phyloP scores from a whole-genome alignment of 352 stramenopile genomes.

The Elongisporangium senticosum region DNA sequence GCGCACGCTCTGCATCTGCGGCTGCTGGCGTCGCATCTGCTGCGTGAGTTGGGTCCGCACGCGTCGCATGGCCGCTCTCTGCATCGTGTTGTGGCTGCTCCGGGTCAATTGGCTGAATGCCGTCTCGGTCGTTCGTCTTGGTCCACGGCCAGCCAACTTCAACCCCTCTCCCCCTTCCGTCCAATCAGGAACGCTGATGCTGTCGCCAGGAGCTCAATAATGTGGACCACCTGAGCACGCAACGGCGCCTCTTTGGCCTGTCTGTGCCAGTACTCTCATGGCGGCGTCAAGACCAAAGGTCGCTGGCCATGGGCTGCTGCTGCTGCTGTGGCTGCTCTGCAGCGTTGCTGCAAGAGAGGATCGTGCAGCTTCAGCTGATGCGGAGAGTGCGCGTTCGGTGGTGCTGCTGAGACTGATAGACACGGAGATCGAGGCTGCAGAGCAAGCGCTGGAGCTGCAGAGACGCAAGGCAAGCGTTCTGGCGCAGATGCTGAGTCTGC shows the following conservation, averaged over 20 bases:
- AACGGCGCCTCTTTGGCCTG: neutral
- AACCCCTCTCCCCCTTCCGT: neutral
- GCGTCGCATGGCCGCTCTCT: neutral
- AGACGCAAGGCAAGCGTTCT: neutral
- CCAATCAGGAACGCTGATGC: neutral
- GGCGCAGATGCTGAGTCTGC: neutral
- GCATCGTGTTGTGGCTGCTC: neutral
- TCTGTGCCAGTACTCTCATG: neutral
- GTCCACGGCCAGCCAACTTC: neutral
- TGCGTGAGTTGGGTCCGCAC: neutral
- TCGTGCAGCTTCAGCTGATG: neutral
- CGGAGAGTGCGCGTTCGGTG: neutral
- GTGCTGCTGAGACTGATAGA: neutral
- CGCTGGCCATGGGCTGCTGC: neutral
- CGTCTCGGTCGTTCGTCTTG: neutral
- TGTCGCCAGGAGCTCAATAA: neutral
- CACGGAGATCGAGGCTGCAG: neutral
- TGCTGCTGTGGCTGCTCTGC: neutral
- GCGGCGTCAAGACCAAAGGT: neutral
- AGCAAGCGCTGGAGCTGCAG: neutral
- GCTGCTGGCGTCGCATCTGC: neutral
- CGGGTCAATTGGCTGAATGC: neutral
- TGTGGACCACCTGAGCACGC: neutral
- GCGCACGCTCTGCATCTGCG: neutral
- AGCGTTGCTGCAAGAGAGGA: neutral